Conservation (phyloP, 2,329 filamentous ascomycete genomes). For the Pseudogymnoascus sp. region DNA sequence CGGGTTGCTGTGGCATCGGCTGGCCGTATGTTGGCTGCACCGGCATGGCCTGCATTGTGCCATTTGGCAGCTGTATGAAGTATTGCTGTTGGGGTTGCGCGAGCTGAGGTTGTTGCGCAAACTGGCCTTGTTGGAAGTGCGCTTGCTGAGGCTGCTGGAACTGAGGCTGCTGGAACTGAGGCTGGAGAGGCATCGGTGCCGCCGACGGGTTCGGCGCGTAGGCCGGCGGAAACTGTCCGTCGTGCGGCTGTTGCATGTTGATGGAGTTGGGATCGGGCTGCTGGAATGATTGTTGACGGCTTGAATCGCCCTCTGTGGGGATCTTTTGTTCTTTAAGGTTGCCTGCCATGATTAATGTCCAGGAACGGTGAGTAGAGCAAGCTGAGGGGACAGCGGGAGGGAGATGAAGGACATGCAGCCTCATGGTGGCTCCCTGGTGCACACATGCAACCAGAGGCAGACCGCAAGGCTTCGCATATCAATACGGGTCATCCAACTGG, state of each 20-base stretch:
- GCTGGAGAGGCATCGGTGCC: background rate
- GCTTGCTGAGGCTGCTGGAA: background rate
- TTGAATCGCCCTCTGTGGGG: background rate
- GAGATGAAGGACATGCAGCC: background rate
- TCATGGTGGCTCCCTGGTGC: background rate
- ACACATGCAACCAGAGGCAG: background rate
- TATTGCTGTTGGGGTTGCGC: background rate
- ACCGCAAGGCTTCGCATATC: background rate
- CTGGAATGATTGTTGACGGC: background rate
- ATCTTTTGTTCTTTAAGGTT: background rate
- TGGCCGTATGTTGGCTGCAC: background rate
- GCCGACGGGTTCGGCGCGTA: background rate
- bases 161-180: background rate
- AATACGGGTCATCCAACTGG: background rate
- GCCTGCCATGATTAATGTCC: background rate
- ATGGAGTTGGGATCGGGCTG: background rate
- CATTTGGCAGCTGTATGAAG: slow-evolving; percentile 2
- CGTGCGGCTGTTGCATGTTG: background rate
- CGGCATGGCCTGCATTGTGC: background rate
- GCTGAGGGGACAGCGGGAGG: background rate
- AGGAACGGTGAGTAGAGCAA: background rate
- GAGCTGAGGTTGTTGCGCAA: background rate
- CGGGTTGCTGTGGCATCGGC: background rate
- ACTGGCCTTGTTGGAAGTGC: background rate
- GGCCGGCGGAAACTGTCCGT: background rate